A percentile compares a stretch with the other conserved stretches of the same genome.
Conservation (phyloP, 1,284 basidiomycete genomes). For the Boletus semigastroideus region DNA sequence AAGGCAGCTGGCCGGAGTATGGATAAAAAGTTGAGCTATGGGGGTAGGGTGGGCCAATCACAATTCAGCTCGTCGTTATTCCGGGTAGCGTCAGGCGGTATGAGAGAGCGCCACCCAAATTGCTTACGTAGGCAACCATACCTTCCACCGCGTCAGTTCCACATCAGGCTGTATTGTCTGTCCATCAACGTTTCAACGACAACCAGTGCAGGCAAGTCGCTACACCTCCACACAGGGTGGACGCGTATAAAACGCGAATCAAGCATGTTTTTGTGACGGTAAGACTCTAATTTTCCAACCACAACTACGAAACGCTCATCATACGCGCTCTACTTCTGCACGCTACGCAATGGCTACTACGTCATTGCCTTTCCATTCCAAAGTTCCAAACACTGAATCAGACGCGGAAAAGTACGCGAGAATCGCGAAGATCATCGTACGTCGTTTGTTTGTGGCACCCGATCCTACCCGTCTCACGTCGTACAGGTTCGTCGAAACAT, state of each 20-base stretch:
- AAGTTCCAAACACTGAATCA: background rate
- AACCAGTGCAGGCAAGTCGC: background rate
- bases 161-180: background rate
- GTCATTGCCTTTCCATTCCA: background rate
- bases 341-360: background rate
- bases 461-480: background rate
- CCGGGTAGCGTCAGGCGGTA: background rate
- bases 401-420: background rate
- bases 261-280: background rate
- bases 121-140: too few relatives aligned
- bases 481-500: constrained; percentile 8
- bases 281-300: background rate
- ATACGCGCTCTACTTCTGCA: constrained; percentile 2
- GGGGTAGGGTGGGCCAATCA: too few relatives aligned
- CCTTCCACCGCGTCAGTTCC: background rate
- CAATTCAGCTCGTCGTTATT: background rate
- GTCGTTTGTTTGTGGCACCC: background rate
- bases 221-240: background rate
- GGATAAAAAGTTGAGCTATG: too few relatives aligned
- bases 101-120: too few relatives aligned
- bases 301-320: background rate
- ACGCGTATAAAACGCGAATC: background rate
- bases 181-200: background rate
- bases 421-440: background rate
- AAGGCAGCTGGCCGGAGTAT: too few relatives aligned